These are phyloP conservation scores for Phyllosticta paracitricarpa DNA, from an alignment of 2,329 filamentous ascomycete genomes.

Conservation along the genomic window DNA sequence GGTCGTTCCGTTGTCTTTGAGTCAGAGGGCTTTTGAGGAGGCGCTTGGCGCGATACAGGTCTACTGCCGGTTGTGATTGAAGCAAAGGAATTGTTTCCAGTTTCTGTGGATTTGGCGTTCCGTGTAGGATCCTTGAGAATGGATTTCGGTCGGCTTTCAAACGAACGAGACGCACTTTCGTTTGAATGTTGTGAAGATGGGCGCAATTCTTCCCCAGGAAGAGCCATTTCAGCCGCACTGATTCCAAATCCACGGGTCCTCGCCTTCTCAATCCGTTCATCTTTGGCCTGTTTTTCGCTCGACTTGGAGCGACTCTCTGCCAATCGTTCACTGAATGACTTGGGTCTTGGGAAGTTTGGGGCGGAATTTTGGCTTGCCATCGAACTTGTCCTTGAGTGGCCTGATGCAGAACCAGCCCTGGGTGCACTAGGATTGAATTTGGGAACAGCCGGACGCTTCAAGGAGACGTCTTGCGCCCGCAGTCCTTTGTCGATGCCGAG, in stretches of 20 bases:
- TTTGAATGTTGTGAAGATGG: slow-evolving; percentile 7
- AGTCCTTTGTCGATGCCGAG: slow-evolving; percentile 86
- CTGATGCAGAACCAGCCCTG: background rate
- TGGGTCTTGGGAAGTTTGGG: slow-evolving; percentile 20
- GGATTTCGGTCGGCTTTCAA: background rate
- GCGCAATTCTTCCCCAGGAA: slow-evolving; percentile 12
- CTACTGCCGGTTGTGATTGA: background rate
- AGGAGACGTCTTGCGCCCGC: slow-evolving; percentile 68
- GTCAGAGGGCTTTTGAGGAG: background rate
- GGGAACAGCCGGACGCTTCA: slow-evolving; percentile 56
- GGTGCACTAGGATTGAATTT: background rate
- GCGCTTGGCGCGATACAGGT: background rate
- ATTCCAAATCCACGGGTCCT: slow-evolving; percentile 33
- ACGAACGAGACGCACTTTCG: background rate
- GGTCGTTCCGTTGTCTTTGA: slow-evolving; percentile 2
- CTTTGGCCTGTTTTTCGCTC: slow-evolving; percentile 34
- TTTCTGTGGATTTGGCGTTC: background rate
- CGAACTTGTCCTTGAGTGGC: background rate
- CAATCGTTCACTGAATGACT: slow-evolving; percentile 77
- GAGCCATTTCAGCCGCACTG: slow-evolving; percentile 1
- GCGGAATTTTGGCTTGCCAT: background rate
- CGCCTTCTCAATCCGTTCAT: slow-evolving; percentile 32
- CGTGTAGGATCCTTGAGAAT: background rate
- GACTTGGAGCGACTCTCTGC: slow-evolving; percentile 50
- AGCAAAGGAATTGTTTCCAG: background rate